Percentiles rank a stretch among this genome's conserved stretches.
Conservation (phyloP, 1,139 yeast genomes). For the Kodamaea suecica region DNA sequence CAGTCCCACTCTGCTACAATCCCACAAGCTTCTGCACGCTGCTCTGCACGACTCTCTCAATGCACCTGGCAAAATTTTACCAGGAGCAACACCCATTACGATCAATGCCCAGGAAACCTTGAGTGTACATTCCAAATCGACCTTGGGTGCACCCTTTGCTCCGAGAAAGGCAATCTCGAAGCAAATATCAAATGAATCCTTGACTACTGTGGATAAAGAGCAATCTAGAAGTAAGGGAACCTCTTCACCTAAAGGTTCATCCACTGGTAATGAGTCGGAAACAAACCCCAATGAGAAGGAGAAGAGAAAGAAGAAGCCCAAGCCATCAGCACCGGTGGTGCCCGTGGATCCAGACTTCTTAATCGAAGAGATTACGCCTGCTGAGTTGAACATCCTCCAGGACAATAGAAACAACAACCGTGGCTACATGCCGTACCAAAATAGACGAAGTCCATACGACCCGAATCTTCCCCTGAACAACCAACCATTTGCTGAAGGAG, state of each 20-base stretch:
- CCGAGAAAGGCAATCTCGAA: not conserved
- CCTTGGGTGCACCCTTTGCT: constrained; percentile 1
- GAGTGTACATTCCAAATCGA: no score
- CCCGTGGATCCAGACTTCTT: constrained; percentile 34
- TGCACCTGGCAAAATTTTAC: no score
- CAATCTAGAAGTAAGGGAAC: no score
- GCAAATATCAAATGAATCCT: not conserved
- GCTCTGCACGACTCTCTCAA: not conserved
- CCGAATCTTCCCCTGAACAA: constrained; percentile 2
- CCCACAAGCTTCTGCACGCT: not conserved
- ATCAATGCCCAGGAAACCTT: no score
- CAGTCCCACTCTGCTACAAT: no score
- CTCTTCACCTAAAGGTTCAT: no score
- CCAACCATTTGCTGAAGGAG: not conserved
- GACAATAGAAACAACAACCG: constrained; percentile 7
- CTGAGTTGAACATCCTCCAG: constrained; percentile 31
- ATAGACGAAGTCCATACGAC: constrained; percentile 2
- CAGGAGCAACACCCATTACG: no score
- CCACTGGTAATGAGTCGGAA: no score
- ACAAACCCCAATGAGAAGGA: no score
- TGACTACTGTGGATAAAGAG: not conserved
- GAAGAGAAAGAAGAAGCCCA: constrained; percentile 1
- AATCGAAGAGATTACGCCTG: constrained; percentile 36
- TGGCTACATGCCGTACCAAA: constrained; percentile 5
- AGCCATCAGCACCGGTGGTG: not conserved